Base-by-base conservation (phyloP, 2,329 filamentous ascomycete species). In the Aureobasidium mangrovei region DNA sequence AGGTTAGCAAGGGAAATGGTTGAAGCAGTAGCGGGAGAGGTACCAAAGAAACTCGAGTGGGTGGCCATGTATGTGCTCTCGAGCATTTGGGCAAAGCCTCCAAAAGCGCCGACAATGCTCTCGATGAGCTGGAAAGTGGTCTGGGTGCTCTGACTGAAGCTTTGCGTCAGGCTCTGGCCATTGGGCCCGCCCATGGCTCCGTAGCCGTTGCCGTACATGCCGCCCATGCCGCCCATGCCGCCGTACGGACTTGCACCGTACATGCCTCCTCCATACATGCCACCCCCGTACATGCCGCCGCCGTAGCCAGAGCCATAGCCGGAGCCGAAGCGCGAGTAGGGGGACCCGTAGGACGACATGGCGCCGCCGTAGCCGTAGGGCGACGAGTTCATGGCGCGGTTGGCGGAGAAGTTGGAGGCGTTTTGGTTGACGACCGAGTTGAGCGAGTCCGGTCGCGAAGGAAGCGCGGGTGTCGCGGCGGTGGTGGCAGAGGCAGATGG, bases 41-140 rank as follows among this genome's bases (percentile, higher is more conserved):
- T 80, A 95, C 90, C 91, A 65, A 97, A 98, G 72, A 98, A 98
- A 53, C 89, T 95, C 4, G 91, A 96, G 71, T 98, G 93, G 0
- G 93, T 98, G 31, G 94, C 93, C 94, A 98, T 98, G 65, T 96
- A 98, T 8, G 93, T 97, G 75, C 93, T 97, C 73, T 98, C 93
- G 29, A 98, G 79, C 93, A 98, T 98, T 75, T 98, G 93, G 9
- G 94, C 89, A 67, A 98, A 97, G 0, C 94, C 93, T 24, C 91
- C 91, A 75, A 98, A 98, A 2, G 93, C 91, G 27, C 89, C 88
- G 10, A 98, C 93, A 56, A 98, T 87, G 62, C 91, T 93, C 74
- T 98, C 93, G 49, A 98, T 89, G 79, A 98, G 89, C 76, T 97
- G 93, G 67, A 98, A 98, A 0, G 93, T 98, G 8, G 91, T 88